Base-by-base conservation (phyloP, 2,329 filamentous ascomycete genomes). In the Colletotrichum sp. region DNA sequence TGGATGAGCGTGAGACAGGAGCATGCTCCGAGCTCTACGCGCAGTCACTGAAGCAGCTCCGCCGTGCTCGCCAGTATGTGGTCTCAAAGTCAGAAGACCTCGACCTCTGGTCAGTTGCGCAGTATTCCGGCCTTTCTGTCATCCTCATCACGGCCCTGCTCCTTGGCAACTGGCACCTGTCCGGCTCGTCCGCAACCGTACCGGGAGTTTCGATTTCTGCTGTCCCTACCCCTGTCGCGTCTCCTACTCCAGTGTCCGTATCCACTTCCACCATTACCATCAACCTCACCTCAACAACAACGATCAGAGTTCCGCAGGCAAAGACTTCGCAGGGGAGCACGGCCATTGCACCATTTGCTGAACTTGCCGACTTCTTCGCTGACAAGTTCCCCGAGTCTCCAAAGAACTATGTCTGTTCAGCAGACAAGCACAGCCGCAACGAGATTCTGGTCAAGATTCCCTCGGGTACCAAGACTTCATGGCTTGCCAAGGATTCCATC, bases 401-500 rank as follows among this genome's bases (percentile, higher is more conserved):
- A 74, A 82, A 81, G 65, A 81, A 79, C 77, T 78, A 81, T 7
- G 78, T 86, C n/a, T 90, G 88, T 80, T 86, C 86, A 3, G 88
- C 86, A 14, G 84, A 88, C 71, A 79, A 87, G 16, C 79, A 85
- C 74, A 85, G 87, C 72, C 84, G 85, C 69, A 87, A 88, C 70
- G 87, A 90, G 74, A 87, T 92, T 34, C 80, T 92, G 66, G 86
- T 92, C 66, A 88, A 86, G 66, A 88, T 92, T 14, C 87, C 90
- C 4, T 83, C 85, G 63, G 83, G 81, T 61, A 88, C 85, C 79
- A 92, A 88, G 81, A 86, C 86, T 59, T 84, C 84, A 30, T 92
- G 90, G 90, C 85, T 92, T 61, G 85, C 87, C 5, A 90, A 88
- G 78, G 87, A 90, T 36, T 91, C 91, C 36, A 87, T 93, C 75